Evolutionary conservation across 2,329 filamentous ascomycete genomes (phyloP), one percentile per base, ranked within the genome.

Genomic region (Alternaria viburni): DNA sequence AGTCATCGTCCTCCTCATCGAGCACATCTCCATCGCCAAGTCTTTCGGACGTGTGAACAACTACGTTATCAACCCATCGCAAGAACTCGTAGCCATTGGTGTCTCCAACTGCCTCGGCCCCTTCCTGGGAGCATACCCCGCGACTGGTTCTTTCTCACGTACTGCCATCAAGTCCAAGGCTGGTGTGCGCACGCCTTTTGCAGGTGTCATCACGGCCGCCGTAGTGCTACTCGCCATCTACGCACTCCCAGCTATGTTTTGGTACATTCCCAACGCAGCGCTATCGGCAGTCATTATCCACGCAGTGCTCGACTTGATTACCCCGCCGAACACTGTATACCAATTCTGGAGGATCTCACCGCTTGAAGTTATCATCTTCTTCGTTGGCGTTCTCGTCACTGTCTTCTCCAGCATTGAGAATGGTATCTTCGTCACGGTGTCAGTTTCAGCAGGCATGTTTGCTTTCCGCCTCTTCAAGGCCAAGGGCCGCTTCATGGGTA

Each of bases 111-210:
- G 98, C 47, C 85, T 98, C 9, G 94, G 93, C 0, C 93, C 96
- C 3, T 97, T 98, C 82, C 69, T 98, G 4, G 96, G 95, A 60
- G 95, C 87, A 3, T 99, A 97, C 75, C 93, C 95, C 15, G 92
- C 93, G 0, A 99, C 95, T 3, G 95, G 96, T 3, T 98, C 95
- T 5, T 99, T 99, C 85, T 97, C 93, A 28, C 90, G 96, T 65
- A 98, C 96, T 25, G 95, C 96, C 55, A 97, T 99, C 82, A 97
- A 97, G 81, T 96, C 95, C 6, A 98, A 98, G 81, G 94, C 96
- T 58, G 96, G 96, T 74, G 95, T 97, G 4, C 89, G 93, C 19
- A 97, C 94, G 0, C 95, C 95, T 3, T 90, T 97, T 60, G 93
- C 93, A 13, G 95, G 96, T 81, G 87, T 97, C 45, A 92, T 98